A percentile compares a stretch with the other conserved stretches of the same genome.
These are phyloP conservation scores for Amaranthus palmeri DNA, from an alignment of 148 eudicot species.

Conservation along the genomic window DNA sequence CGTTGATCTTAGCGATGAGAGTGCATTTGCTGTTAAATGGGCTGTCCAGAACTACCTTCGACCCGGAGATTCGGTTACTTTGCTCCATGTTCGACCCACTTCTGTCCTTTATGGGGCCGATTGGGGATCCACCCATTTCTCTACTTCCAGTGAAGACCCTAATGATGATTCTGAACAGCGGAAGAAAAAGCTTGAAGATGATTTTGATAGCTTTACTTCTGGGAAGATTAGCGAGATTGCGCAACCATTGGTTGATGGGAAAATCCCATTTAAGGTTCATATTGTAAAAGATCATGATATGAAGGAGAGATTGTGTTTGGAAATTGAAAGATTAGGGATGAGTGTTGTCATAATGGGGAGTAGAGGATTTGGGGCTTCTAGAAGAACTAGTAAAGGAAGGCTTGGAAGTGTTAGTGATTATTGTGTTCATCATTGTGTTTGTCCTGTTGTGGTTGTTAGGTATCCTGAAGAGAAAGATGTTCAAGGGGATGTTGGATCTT, in stretches of 20 bases:
- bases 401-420: constrained; percentile 75
- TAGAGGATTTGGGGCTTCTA: constrained; percentile 53
- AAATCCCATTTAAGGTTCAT: constrained; percentile 41
- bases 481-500: constrained; percentile 10
- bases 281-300: constrained; percentile 59
- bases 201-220: constrained; percentile 41
- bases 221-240: constrained; percentile 40
- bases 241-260: constrained; percentile 37
- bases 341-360: constrained; percentile 65
- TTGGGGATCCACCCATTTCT: constrained; percentile 54
- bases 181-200: constrained; percentile 40
- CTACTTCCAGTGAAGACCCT: constrained; percentile 11
- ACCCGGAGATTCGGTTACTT: constrained; percentile 53
- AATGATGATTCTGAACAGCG: constrained; percentile 1
- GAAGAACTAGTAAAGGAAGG: constrained; percentile 30
- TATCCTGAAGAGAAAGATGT: constrained; percentile 28
- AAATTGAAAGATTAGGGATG: constrained; percentile 60
- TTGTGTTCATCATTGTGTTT: constrained; percentile 62
- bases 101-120: constrained; percentile 77
- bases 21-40: constrained; percentile 65
- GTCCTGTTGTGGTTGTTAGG: constrained; percentile 66
- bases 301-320: constrained; percentile 62
- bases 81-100: constrained; percentile 68
- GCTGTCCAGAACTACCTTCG: constrained; percentile 67
- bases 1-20: constrained; percentile 67